Base-by-base conservation (phyloP, 2,329 filamentous ascomycete genomes). In the Tolypocladium ophioglossoides region DNA sequence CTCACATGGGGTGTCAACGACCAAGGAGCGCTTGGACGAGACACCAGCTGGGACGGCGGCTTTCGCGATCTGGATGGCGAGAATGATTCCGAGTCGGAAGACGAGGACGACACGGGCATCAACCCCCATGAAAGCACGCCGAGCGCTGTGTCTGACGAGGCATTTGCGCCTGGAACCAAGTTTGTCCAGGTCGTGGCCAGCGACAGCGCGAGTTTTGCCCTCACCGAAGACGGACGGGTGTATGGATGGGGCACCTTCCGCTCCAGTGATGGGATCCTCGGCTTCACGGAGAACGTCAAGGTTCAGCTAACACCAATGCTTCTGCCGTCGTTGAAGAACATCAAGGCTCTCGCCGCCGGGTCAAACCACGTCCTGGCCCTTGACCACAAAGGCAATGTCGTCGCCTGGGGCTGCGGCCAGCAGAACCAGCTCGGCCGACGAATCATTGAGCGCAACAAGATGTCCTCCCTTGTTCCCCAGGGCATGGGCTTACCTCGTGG, bases 1-100 rank as follows among this genome's bases (percentile, higher is more conserved):
- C 73, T 90, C 53, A 91, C 87, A 32, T 95, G 89, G 89, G 89
- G 89, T 53, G 89, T 94, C 61, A 94, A 94, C 66, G 89, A 95
- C 65, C 84, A 91, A 64, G 86, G 87, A 58, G 87, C 89, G 10
- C 78, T 95, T 39, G 89, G 89, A 44, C 79, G 89, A 64, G 80
- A 88, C 65, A 91, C 87, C 3, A 73, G 72, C 14, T 86, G 84
- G 78, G 80, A 85, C 2, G 85, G 85, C 50, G 83, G 82, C 20
- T 69, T 80, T 34, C 76, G 80, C 54, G 80, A 84, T 52, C 72
- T 76, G 56, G 80, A 81, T 39, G 77, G 77, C 35, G 77, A 64
- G 1, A 68, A 71, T 6, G 78, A 83, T 53, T 75, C 76, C 16
- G 80, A 79, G 22, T 78, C 77, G 10, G 77, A 75, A 10, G 78